Conservation (phyloP, 1,139 yeast species). For the Hyphopichia khmerensis region DNA sequence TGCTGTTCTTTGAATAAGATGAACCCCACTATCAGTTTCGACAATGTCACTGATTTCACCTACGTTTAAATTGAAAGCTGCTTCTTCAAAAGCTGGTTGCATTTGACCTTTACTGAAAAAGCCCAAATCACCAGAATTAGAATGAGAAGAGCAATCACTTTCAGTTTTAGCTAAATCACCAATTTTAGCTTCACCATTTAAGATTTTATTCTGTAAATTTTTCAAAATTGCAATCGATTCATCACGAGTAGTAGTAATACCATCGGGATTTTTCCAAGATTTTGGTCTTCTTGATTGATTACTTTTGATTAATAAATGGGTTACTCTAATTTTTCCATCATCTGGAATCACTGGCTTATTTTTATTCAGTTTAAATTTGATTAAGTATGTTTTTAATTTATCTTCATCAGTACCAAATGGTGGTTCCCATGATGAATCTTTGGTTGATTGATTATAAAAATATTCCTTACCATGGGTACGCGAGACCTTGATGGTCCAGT, state of each 20-base stretch:
- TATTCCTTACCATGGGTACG: slow-evolving; percentile 84
- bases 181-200: slow-evolving; percentile 68
- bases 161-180: slow-evolving; percentile 76
- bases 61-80: slow-evolving; percentile 75
- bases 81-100: slow-evolving; percentile 93
- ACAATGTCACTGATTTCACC: slow-evolving; percentile 84
- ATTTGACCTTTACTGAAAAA: slow-evolving; percentile 84
- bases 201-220: slow-evolving; percentile 58
- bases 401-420: slow-evolving; percentile 79
- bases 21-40: slow-evolving; percentile 91
- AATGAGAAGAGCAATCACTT: slow-evolving; percentile 86
- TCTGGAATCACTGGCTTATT: slow-evolving; percentile 60
- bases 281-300: slow-evolving; percentile 83
- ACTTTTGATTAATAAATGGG: slow-evolving; percentile 82
- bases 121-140: slow-evolving; percentile 91
- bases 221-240: slow-evolving; percentile 73
- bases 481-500: slow-evolving; percentile 82
- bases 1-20: slow-evolving; percentile 81
- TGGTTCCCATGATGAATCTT: slow-evolving; percentile 86
- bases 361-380: slow-evolving; percentile 46
- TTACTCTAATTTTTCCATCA: slow-evolving; percentile 44
- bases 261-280: slow-evolving; percentile 79
- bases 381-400: slow-evolving; percentile 56
- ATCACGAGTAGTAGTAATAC: slow-evolving; percentile 74
- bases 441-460: slow-evolving; percentile 66